Evolutionary conservation across 257 asterid genomes (phyloP).

Genomic region (Jasminum sambac): DNA sequence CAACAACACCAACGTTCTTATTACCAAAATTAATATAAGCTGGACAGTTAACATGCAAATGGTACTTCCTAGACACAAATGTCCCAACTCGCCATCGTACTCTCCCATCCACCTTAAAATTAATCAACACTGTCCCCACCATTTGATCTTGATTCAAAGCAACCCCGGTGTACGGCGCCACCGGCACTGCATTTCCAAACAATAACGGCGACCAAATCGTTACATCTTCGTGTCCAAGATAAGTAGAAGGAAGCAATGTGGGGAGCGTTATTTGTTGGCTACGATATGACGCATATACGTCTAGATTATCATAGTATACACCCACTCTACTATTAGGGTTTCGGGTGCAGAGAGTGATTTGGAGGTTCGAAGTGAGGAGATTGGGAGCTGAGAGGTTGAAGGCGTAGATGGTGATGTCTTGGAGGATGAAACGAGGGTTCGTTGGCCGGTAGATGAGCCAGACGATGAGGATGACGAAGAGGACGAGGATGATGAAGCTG

Average conservation of each 20-base stretch:
- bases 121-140: slow-evolving; percentile 48
- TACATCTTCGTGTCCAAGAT: slow-evolving; percentile 64
- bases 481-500: slow-evolving; percentile 32
- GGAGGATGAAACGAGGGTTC: slow-evolving; percentile 67
- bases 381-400: slow-evolving; percentile 57
- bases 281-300: slow-evolving; percentile 57
- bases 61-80: slow-evolving; percentile 56
- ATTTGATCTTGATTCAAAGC: slow-evolving; percentile 40
- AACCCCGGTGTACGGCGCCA: slow-evolving; percentile 46
- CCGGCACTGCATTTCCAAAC: slow-evolving; percentile 51
- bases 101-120: slow-evolving; percentile 50
- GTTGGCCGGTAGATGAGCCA: slow-evolving; percentile 73
- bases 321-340: slow-evolving; percentile 63
- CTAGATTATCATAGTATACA: slow-evolving; percentile 57
- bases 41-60: slow-evolving; percentile 64
- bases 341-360: slow-evolving; percentile 53
- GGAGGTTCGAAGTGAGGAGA: slow-evolving; percentile 55
- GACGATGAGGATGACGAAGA: slow-evolving; percentile 49
- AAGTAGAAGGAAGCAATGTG: slow-evolving; percentile 44
- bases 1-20: slow-evolving; percentile 17
- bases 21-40: slow-evolving; percentile 61
- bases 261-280: slow-evolving; percentile 64
- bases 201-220: slow-evolving; percentile 64
- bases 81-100: slow-evolving; percentile 81
- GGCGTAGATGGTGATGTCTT: slow-evolving; percentile 64